These are phyloP conservation scores for Phytophthora pistaciae DNA, from an alignment of 352 stramenopile species.

Conservation along the genomic window DNA sequence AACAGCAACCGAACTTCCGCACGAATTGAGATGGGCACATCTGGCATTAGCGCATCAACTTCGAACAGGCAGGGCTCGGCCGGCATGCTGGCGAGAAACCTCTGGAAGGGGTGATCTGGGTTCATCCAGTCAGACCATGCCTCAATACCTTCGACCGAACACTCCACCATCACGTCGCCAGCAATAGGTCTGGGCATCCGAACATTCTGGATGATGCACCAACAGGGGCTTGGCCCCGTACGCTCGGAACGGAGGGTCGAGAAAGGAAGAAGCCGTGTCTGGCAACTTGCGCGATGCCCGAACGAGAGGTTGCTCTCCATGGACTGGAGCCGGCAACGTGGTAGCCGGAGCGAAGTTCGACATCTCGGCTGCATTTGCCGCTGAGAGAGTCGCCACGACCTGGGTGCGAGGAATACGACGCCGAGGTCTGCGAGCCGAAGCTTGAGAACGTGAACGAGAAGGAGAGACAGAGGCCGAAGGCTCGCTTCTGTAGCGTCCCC, in stretches of 20 bases:
- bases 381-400: too few relatives aligned
- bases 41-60: not conserved
- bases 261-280: rapidly evolving
- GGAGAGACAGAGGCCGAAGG: too few relatives aligned
- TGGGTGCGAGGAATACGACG: too few relatives aligned
- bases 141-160: not conserved
- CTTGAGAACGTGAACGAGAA: too few relatives aligned
- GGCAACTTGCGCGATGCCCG: not conserved
- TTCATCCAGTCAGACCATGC: not conserved
- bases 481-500: too few relatives aligned
- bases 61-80: not conserved
- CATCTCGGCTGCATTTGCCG: too few relatives aligned
- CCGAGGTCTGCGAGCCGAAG: too few relatives aligned
- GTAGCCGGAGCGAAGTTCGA: too few relatives aligned
- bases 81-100: not conserved
- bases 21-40: not conserved
- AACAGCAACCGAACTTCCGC: not conserved
- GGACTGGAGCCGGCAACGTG: not conserved
- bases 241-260: not conserved
- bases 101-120: not conserved
- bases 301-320: not conserved
- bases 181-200: not conserved
- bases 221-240: not conserved
- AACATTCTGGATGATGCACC: not conserved
- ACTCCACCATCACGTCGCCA: not conserved